A percentile compares a stretch with the other conserved stretches of the same genome.
Conservation (phyloP, 2,329 filamentous ascomycete genomes). For the Claviceps pazoutovae region DNA sequence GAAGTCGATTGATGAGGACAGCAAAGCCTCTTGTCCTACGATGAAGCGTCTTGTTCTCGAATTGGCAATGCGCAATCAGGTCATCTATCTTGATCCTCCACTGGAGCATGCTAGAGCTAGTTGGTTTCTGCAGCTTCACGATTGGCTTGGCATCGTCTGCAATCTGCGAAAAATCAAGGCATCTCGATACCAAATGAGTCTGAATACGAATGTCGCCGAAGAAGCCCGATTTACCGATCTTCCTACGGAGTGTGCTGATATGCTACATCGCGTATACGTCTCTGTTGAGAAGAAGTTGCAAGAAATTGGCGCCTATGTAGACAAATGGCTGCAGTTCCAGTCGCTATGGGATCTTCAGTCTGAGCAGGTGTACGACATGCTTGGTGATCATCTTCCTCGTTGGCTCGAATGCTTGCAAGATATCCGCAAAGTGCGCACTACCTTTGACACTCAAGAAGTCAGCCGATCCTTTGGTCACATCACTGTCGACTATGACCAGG, state of each 20-base stretch:
- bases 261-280: slow-evolving; percentile 66
- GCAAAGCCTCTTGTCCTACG: slow-evolving; percentile 41
- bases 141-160: slow-evolving; percentile 87
- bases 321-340: slow-evolving; percentile 98
- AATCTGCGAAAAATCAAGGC: slow-evolving; percentile 90
- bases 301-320: slow-evolving; percentile 73
- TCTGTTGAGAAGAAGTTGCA: slow-evolving; percentile 72
- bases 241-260: slow-evolving; percentile 66
- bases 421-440: slow-evolving; percentile 85
- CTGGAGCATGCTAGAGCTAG: slow-evolving; percentile 81
- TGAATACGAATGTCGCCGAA: slow-evolving; percentile 51
- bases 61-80: slow-evolving; percentile 93
- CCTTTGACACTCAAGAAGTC: slow-evolving; percentile 94
- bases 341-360: slow-evolving; percentile 96
- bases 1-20: slow-evolving; percentile 30
- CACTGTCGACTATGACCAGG: slow-evolving; percentile 94
- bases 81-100: slow-evolving; percentile 91
- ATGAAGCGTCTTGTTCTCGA: slow-evolving; percentile 73
- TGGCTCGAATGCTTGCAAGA: slow-evolving; percentile 97
- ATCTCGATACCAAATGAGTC: slow-evolving; percentile 81
- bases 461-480: slow-evolving; percentile 87
- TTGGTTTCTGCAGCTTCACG: slow-evolving; percentile 85
- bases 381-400: slow-evolving; percentile 79
- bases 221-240: slow-evolving; percentile 71
- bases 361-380: slow-evolving; percentile 82